These are phyloP conservation scores for Maudiozyma pseudohumilis DNA, from an alignment of 805 yeast species.

Conservation along the genomic window DNA sequence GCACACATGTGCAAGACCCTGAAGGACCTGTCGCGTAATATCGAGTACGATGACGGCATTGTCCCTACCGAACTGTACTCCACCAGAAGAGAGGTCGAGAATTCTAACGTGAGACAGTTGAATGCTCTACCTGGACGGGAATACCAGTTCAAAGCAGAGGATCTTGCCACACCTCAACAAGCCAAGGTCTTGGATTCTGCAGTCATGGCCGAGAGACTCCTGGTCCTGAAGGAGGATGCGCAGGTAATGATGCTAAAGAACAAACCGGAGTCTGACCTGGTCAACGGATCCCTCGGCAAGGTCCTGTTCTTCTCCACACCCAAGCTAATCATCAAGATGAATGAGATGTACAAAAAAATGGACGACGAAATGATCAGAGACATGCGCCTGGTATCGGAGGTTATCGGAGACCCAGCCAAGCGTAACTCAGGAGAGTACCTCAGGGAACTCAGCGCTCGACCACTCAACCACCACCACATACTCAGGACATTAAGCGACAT, in stretches of 20 bases:
- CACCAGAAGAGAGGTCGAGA: constrained; percentile 74
- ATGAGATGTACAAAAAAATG: constrained; percentile 16
- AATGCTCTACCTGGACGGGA: constrained; percentile 38
- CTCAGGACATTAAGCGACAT: constrained; percentile 13
- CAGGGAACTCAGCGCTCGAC: constrained; percentile 20
- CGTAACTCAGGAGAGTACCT: constrained; percentile 21
- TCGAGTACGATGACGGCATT: constrained; percentile 60
- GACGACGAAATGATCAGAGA: constrained; percentile 24
- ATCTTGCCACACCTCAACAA: constrained; percentile 29
- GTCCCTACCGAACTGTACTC: constrained; percentile 86
- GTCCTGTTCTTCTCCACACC: constrained; percentile 37
- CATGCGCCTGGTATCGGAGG: constrained; percentile 28
- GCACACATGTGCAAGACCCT: constrained; percentile 41
- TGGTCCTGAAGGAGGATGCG: constrained; percentile 70
- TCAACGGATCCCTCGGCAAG: constrained; percentile 85
- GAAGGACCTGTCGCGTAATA: constrained; percentile 43
- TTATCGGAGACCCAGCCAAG: constrained; percentile 17
- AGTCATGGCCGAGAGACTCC: constrained; percentile 58
- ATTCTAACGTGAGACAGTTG: constrained; percentile 53
- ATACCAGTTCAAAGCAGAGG: constrained; percentile 37
- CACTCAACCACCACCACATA: constrained; percentile 8
- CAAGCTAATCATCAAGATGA: constrained; percentile 16
- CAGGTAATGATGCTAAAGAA: constrained; percentile 93
- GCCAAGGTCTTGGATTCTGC: constrained; percentile 38
- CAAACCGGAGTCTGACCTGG: constrained; percentile 54